phyloP scores from a whole-genome alignment of 805 yeast species.

The Candida silvicultrix region DNA sequence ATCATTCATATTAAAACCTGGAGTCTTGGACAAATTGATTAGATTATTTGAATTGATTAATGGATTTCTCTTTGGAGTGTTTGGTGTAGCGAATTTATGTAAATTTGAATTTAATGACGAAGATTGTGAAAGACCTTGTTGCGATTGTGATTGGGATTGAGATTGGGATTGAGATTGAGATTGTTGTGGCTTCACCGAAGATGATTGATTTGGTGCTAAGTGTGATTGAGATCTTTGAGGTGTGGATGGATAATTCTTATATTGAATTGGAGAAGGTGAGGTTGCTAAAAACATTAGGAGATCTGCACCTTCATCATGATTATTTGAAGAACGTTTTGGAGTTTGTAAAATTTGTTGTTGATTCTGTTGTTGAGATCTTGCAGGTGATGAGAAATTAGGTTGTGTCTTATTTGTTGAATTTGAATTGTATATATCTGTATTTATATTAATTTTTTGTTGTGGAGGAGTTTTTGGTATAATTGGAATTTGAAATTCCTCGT shows the following conservation, averaged over 20 bases:
- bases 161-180: no score
- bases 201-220: slow-evolving; percentile 2
- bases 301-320: slow-evolving; percentile 68
- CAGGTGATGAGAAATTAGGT: slow-evolving; percentile 17
- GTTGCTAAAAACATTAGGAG: slow-evolving; percentile 76
- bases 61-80: slow-evolving; percentile 23
- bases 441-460: slow-evolving; percentile 17
- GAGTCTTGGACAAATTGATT: slow-evolving; percentile 32
- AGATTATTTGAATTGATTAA: background rate
- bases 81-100: slow-evolving; percentile 12
- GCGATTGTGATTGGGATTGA: no score
- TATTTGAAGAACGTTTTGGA: slow-evolving; percentile 14
- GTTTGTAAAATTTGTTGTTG: slow-evolving; percentile 14
- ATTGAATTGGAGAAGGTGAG: slow-evolving; percentile 58
- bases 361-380: slow-evolving; percentile 2
- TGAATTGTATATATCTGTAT: slow-evolving; percentile 19
- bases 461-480: slow-evolving; percentile 21
- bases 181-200: no score
- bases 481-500: slow-evolving; percentile 14
- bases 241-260: slow-evolving; percentile 17
- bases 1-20: slow-evolving; percentile 77
- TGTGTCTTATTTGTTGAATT: slow-evolving; percentile 22
- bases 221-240: slow-evolving; percentile 11
- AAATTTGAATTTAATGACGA: slow-evolving; percentile 1
- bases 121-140: slow-evolving; percentile 1